Base-by-base conservation (phyloP, 2,329 filamentous ascomycete genomes). In the Knoxdaviesia proteae region DNA sequence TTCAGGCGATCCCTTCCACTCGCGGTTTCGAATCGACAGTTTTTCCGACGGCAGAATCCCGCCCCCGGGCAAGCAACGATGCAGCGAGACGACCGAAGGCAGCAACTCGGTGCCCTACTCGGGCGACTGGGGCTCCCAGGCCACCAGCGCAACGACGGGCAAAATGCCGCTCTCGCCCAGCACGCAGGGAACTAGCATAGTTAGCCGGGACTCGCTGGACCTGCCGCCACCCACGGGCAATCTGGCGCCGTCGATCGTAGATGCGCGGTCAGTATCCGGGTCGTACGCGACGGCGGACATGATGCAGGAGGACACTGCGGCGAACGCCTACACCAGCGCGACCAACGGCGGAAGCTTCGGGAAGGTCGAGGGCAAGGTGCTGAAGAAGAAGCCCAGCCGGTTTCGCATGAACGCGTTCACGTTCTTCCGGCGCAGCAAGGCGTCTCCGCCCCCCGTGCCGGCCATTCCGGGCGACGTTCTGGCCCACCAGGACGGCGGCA, bases 131-230 rank as follows among this genome's bases (percentile, higher is more conserved):
- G 68, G 69, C 3, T 74, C 70, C 4, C 72, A 77, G 49, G 70
- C 67, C 5, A 77, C 73, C 9, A 76, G 71, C 49, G 72, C 71
- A 6, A 74, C 72, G 2, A 77, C 72, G 1, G 68, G 71, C 41
- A 76, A 74, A 56, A 68, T 75, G 67, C 71, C 74, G 4, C 58
- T 77, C 34, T 77, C 74, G 30, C 74, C 74, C 3, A 77, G 73
- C 53, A 78, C 74, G 3, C 66, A 74, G 51, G 74, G 73, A 36
- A 78, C 74, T 11, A 78, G 74, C 54, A 72, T 78, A 47, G 67
- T 74, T 49, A 77, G 73, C 56, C 64, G 65, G 43, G 70, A 74
- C 38, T 74, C 71, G 6, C 52, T 66, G 43, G 71, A 74, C 39
- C 64, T 63, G 42, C 53, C 47, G 39, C 32, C 54, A 20, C 20